phyloP scores from a whole-genome alignment of 108 stramenopile genomes.

The Cyclostephanos invisitatus region DNA sequence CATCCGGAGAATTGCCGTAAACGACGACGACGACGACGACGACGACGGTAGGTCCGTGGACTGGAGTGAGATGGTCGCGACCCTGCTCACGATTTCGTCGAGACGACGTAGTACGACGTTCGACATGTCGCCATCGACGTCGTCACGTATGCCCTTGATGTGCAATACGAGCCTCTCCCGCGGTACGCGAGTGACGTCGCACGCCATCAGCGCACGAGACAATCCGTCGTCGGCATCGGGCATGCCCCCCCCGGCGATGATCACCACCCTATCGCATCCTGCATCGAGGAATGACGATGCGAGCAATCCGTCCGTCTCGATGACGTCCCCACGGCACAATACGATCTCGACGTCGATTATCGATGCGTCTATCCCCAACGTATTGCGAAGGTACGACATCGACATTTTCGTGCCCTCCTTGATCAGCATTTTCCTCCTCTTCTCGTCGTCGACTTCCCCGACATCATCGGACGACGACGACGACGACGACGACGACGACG shows the following conservation, averaged over 20 bases:
- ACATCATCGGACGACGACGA: conserved; percentile 2
- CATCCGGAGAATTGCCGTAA: background rate
- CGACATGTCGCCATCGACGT: conserved; percentile 32
- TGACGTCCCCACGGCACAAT: conserved; percentile 33
- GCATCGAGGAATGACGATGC: conserved; percentile 82
- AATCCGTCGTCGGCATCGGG: background rate
- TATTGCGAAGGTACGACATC: conserved; percentile 52
- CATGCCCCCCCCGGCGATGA: background rate
- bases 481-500: background rate
- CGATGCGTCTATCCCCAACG: conserved; percentile 69
- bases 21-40: conserved; percentile 7
- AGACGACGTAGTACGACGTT: background rate
- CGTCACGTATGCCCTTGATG: too few relatives aligned
- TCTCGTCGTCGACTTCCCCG: conserved; percentile 11
- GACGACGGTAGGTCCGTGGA: conserved; percentile 8
- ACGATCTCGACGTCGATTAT: conserved; percentile 75
- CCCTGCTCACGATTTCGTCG: conserved; percentile 4
- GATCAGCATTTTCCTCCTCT: conserved; percentile 76
- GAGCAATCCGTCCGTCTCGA: conserved; percentile 72
- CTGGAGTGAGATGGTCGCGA: conserved; percentile 17
- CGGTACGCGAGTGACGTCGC: conserved; percentile 70
- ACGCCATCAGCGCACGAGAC: conserved; percentile 43
- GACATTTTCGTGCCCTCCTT: conserved; percentile 78
- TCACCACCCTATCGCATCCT: conserved; percentile 65
- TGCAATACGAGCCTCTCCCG: conserved; percentile 68